phyloP scores from a whole-genome alignment of 306 rosid genomes.

The Gillenia trifoliata region DNA sequence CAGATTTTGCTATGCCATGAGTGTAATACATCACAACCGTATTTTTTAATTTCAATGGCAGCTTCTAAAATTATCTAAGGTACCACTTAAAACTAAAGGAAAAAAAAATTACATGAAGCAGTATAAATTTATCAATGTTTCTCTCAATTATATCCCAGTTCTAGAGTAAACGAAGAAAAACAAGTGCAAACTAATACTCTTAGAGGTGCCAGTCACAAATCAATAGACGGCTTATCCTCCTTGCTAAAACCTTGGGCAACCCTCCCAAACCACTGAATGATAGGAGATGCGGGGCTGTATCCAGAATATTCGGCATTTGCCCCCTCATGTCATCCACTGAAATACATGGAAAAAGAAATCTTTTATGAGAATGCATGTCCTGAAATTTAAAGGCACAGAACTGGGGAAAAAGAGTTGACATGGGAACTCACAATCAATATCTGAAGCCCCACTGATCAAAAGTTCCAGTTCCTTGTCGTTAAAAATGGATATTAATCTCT shows the following conservation, averaged over 20 bases:
- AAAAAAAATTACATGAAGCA: no score
- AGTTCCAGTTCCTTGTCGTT: constrained; percentile 91
- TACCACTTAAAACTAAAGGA: background rate
- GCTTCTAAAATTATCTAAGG: background rate
- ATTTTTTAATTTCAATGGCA: background rate
- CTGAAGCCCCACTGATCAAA: constrained; percentile 92
- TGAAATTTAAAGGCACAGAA: background rate
- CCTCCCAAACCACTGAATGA: constrained; percentile 97
- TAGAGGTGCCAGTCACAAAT: constrained; percentile 97
- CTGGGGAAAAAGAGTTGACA: background rate
- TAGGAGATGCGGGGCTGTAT: constrained; percentile 74
- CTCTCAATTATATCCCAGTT: background rate
- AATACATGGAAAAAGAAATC: constrained; percentile 18
- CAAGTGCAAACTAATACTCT: constrained; percentile 45
- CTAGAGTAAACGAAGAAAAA: background rate
- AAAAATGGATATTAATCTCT: constrained; percentile 82
- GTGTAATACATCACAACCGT: background rate
- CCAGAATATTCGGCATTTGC: constrained; percentile 96
- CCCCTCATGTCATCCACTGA: constrained; percentile 97
- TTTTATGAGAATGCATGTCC: constrained; percentile 16
- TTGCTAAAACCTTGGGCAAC: constrained; percentile 85
- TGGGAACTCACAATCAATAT: constrained; percentile 73
- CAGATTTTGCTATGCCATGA: background rate
- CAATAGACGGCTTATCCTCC: constrained; percentile 92
- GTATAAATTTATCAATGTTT: background rate